These are phyloP conservation scores for Rhodosporidiobolus sp. DNA, from an alignment of 768 basidiomycete species.

Conservation along the genomic window DNA sequence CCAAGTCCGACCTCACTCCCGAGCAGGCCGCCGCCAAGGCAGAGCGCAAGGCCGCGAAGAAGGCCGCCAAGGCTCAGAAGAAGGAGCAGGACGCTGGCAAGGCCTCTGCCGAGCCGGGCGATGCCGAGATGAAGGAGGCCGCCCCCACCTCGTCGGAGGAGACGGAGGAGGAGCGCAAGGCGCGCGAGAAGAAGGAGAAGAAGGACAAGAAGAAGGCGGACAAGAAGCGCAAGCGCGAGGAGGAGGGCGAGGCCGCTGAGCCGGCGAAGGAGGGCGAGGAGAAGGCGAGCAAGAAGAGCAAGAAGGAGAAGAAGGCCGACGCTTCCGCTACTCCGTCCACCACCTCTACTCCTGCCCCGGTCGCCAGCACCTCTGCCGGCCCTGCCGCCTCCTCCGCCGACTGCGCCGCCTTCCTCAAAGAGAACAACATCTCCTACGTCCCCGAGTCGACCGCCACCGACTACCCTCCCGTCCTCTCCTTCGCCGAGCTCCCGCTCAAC, in stretches of 20 bases:
- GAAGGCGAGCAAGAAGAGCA: slow-evolving; percentile 44
- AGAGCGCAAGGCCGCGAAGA: slow-evolving; percentile 38
- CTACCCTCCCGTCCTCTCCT: slow-evolving; percentile 67
- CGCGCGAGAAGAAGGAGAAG: slow-evolving; percentile 30
- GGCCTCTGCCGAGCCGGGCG: slow-evolving; percentile 2
- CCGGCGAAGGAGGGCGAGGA: background rate
- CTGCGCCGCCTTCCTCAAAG: slow-evolving; percentile 63
- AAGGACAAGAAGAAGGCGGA: slow-evolving; percentile 35
- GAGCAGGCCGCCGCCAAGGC: slow-evolving; percentile 21
- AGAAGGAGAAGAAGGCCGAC: slow-evolving; percentile 37
- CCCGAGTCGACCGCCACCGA: slow-evolving; percentile 54
- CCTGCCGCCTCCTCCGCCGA: slow-evolving; percentile 51
- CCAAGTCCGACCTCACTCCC: slow-evolving; percentile 20
- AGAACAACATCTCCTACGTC: slow-evolving; percentile 71
- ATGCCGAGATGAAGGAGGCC: slow-evolving; percentile 4
- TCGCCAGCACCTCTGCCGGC: slow-evolving; percentile 45
- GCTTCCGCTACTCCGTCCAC: slow-evolving; percentile 22
- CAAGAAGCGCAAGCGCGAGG: slow-evolving; percentile 21
- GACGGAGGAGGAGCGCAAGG: slow-evolving; percentile 49
- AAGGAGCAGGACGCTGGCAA: slow-evolving; percentile 4
- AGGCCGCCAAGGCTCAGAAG: slow-evolving; percentile 29
- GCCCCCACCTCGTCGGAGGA: slow-evolving; percentile 40
- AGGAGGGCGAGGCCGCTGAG: slow-evolving; percentile 1
- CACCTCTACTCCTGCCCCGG: slow-evolving; percentile 45
- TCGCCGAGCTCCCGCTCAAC: slow-evolving; percentile 69